Evolutionary conservation across 768 basidiomycete genomes (phyloP), one percentile per base, ranked within the genome.

Genomic region (Collybia sp.): DNA sequence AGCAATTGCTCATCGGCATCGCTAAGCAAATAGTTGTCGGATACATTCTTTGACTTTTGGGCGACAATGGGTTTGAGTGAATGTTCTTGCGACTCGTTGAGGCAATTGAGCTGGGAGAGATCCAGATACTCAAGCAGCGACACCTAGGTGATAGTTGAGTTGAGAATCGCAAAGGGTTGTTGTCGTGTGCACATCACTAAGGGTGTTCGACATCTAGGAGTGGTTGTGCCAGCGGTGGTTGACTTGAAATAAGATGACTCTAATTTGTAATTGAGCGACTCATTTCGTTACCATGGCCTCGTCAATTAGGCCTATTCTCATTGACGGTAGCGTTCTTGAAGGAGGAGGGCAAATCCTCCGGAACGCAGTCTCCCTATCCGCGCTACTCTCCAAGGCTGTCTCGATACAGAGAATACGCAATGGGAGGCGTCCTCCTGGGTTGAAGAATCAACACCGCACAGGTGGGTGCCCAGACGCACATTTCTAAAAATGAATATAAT

Each of bases 1-100:
- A 89, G 64, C 6, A 89, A 70, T 59, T 89, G 82, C 52, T 83
- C 87, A 52, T 89, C 87, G 2, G 75, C 78, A 57, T 88, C 84
- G 54, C 83, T 85, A 49, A 77, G 67, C 45, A 88, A 70, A 61
- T 74, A 82, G 20, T 63, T 64, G 15, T 45, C 34, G 20, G 67
- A 54, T 1, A 66, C 69, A 61, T 85, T 85, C 44, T 57, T 62
- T 12, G 61, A 58, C 53, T 70, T 81, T 34, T 41, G 17, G 0
- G 57, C 51, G 12, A 86, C 50, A 46, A 88, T 73, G 17, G 72
- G 67, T 51, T 73, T 72, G 39, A 88, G 57, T 31, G 72, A 67
- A 58, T 85, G 79, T 0, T 53, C 56, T 2, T 53, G 44, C 30
- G 71, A 60, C 56, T 90, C 88, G 58, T 90, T 89, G 53, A 90